phyloP scores from a whole-genome alignment of 129 eudicot species.

The Saussurea involucrata region DNA sequence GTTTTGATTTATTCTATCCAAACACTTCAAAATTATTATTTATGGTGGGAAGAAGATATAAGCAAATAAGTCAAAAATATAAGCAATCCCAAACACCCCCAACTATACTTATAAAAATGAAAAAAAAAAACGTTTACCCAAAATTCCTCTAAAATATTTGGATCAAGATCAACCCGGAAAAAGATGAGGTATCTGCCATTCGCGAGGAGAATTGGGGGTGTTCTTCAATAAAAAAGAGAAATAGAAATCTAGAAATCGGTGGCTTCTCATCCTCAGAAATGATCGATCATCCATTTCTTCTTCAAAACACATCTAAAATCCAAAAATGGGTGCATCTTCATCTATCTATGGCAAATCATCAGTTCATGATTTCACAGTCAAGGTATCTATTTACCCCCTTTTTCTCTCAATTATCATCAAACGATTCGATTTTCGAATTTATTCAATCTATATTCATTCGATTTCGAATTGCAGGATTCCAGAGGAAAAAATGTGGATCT shows the following conservation, averaged over 20 bases:
- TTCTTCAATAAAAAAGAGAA: constrained; percentile 9
- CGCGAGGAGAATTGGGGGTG: constrained; percentile 9
- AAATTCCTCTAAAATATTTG: neutral
- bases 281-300: constrained; percentile 16
- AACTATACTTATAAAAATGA: too few species aligned
- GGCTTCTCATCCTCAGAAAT: neutral
- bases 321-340: constrained; percentile 52
- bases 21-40: too few species aligned
- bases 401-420: neutral
- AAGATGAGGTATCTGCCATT: too few species aligned
- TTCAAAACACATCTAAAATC: constrained; percentile 13
- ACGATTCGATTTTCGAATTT: neutral
- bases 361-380: constrained; percentile 65
- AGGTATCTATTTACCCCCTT: constrained; percentile 29
- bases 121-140: neutral
- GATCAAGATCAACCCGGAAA: neutral
- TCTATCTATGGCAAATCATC: constrained; percentile 56
- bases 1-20: too few species aligned
- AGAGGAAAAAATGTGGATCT: constrained; percentile 58
- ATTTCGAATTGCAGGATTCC: constrained; percentile 40
- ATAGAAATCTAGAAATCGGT: constrained; percentile 5
- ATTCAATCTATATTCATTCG: neutral
- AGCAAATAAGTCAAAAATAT: too few species aligned
- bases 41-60: too few species aligned
- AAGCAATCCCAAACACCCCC: too few species aligned